Percentiles rank a stretch among this genome's conserved stretches.
phyloP scores from a whole-genome alignment of 345 rosid genomes.

The Citrus medica region DNA sequence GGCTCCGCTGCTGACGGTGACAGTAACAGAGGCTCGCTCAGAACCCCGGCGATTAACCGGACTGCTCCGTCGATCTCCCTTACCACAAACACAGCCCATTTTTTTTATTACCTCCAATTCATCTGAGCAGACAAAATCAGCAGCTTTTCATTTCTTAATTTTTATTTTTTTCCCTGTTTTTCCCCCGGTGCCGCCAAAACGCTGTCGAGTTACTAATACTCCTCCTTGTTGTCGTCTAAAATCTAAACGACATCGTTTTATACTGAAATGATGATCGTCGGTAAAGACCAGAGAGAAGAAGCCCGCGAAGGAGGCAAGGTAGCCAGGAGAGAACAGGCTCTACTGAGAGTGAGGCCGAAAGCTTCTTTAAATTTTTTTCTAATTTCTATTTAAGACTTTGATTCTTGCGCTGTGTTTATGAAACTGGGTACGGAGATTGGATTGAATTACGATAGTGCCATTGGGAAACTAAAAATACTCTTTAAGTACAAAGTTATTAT shows the following conservation, averaged over 20 bases:
- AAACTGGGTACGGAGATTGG: not conserved
- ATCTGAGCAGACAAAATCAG: slow-evolving; percentile 14
- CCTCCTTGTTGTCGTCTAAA: no score
- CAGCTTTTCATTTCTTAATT: not conserved
- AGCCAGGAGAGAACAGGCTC: not conserved
- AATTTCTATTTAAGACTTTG: not conserved
- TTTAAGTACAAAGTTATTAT: no score
- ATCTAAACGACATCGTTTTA: no score
- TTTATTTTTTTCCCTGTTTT: no score
- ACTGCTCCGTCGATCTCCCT: slow-evolving; percentile 25
- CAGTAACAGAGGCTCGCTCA: slow-evolving; percentile 18
- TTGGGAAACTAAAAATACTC: not conserved
- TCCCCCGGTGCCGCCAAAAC: slow-evolving; percentile 1
- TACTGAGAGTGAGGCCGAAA: no score
- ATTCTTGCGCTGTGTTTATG: not conserved
- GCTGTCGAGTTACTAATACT: not conserved
- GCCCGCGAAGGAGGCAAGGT: slow-evolving; percentile 28
- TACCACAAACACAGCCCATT: slow-evolving; percentile 75
- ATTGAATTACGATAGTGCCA: slow-evolving; percentile 21
- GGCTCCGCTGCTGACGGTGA: slow-evolving; percentile 19
- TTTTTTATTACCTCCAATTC: slow-evolving; percentile 6
- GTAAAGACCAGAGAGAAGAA: not conserved
- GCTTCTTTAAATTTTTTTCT: no score
- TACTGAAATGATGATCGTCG: no score
- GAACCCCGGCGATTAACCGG: slow-evolving; percentile 33